Base-by-base conservation (phyloP, 2,329 filamentous ascomycete genomes). In the Trichophyton simii region DNA sequence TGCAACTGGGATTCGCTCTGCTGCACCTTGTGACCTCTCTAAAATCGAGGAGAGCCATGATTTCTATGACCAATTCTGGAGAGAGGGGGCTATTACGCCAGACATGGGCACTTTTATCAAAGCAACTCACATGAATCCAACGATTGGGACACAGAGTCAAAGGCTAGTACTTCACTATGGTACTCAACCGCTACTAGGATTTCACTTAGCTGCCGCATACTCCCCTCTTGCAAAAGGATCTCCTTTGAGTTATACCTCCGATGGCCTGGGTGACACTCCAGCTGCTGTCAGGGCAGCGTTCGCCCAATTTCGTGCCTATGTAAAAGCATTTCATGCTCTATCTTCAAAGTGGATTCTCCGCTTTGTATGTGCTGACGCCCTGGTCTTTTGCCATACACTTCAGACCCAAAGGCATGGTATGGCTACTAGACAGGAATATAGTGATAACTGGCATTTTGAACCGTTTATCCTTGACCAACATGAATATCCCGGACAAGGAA, bases 171-270 rank as follows among this genome's bases (percentile, higher is more conserved):
- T 84, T 31, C 77, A 81, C 62, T 78, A 80, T 66, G 75, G 72
- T 3, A 76, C 75, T 3, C 74, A 85, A 62, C 83, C 83, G 0
- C 63, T 83, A 0, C 66, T 79, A 4, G 79, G 82, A 0, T 86
- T 81, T 62, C 83, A 86, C 68, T 73, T 85, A n/a, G 79, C 80
- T 1, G 71, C 76, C 0, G 79, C 77, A 1, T 76, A 74, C 62
- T 72, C 74, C 1, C 66, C 72, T 0, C 69, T 80, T 1, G 65
- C 71, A 0, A 67, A 74, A 3, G 59, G 64, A 0, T 80, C 78
- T 0, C 76, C 78, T 0, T 67, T 80, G 22, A 58, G 52, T 4
- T 59, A 61, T 13, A 31, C 58, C 6, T 22, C 34, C n/a, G n/a
- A 59, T 18, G n/a, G 41, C 9, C 6, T 48, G 59, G 28, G n/a